These are phyloP conservation scores for Aureobasidium mangrovei DNA, from an alignment of 2,329 filamentous ascomycete genomes.

Conservation along the genomic window DNA sequence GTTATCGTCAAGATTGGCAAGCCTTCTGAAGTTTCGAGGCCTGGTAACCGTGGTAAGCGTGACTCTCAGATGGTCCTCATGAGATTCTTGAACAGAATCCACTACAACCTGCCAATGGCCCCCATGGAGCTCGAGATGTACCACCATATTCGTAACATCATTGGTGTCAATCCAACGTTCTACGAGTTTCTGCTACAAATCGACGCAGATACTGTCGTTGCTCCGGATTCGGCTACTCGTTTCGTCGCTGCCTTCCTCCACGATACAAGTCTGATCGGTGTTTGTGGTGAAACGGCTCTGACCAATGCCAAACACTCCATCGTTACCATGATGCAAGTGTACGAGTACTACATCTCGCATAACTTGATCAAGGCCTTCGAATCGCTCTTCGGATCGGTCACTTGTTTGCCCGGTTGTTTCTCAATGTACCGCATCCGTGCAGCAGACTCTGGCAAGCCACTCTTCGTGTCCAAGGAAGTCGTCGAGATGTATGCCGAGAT, in stretches of 20 bases:
- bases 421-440: slow-evolving; percentile 97
- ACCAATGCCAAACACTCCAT: slow-evolving; percentile 90
- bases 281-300: slow-evolving; percentile 89
- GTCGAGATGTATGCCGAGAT: slow-evolving; percentile 83
- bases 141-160: slow-evolving; percentile 97
- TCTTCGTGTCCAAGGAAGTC: slow-evolving; percentile 91
- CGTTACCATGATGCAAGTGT: slow-evolving; percentile 98
- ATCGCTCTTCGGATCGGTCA: slow-evolving; percentile 92
- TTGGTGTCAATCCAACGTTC: slow-evolving; percentile 95
- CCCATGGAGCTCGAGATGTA: slow-evolving; percentile 97
- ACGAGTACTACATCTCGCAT: slow-evolving; percentile 99
- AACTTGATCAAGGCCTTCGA: slow-evolving; percentile 96
- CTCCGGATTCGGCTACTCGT: slow-evolving; percentile 78
- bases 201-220: slow-evolving; percentile 93
- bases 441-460: slow-evolving; percentile 85
- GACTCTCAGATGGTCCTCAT: slow-evolving; percentile 98
- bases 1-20: slow-evolving; percentile 95
- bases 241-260: slow-evolving; percentile 86
- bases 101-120: slow-evolving; percentile 95
- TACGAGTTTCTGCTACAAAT: slow-evolving; percentile 97
- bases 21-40: slow-evolving; percentile 61
- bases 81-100: slow-evolving; percentile 97
- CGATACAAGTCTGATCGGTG: slow-evolving; percentile 85
- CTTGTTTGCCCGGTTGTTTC: slow-evolving; percentile 97
- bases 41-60: slow-evolving; percentile 97